phyloP scores from a whole-genome alignment of 2,329 filamentous ascomycete species.

The Arthrobotrys megalospora region DNA sequence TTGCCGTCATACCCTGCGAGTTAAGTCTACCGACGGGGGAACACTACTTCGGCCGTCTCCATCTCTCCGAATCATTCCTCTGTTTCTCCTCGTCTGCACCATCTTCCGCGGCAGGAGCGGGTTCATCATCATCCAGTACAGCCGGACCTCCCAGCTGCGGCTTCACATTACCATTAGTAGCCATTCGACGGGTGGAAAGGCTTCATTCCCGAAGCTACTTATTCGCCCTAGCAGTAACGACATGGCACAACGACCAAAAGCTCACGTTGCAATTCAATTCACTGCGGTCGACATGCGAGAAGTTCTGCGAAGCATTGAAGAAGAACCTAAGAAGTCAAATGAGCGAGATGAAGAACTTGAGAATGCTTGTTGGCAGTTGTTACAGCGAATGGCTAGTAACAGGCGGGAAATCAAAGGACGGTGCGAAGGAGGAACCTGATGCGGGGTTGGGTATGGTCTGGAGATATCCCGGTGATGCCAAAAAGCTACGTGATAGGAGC shows the following conservation, averaged over 20 bases:
- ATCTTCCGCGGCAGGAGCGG: slow-evolving; percentile 88
- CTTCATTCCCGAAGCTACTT: slow-evolving; percentile 91
- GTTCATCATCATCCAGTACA: slow-evolving; percentile 83
- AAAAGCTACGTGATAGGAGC: slow-evolving; percentile 92
- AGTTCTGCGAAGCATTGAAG: slow-evolving; percentile 96
- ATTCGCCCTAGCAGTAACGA: slow-evolving; percentile 94
- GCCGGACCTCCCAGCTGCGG: slow-evolving; percentile 78
- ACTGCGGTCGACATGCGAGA: slow-evolving; percentile 88
- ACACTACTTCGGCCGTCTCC: slow-evolving; percentile 91
- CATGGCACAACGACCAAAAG: slow-evolving; percentile 92
- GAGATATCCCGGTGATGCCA: slow-evolving; percentile 92
- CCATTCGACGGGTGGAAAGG: slow-evolving; percentile 90
- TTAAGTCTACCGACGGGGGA: slow-evolving; percentile 89
- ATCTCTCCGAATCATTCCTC: slow-evolving; percentile 93
- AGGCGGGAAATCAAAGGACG: slow-evolving; percentile 73
- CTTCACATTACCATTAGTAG: slow-evolving; percentile 92
- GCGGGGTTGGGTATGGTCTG: slow-evolving; percentile 93
- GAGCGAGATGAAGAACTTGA: slow-evolving; percentile 87
- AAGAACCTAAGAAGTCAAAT: slow-evolving; percentile 88
- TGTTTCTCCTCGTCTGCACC: slow-evolving; percentile 93
- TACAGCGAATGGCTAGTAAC: slow-evolving; percentile 87
- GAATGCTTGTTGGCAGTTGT: slow-evolving; percentile 83
- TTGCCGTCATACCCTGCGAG: slow-evolving; percentile 97
- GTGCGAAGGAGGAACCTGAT: slow-evolving; percentile 80
- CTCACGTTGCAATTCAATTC: slow-evolving; percentile 93